Evolutionary conservation across 2,329 filamentous ascomycete species (phyloP).

Genomic region (Conoideocrella luteorostrata): DNA sequence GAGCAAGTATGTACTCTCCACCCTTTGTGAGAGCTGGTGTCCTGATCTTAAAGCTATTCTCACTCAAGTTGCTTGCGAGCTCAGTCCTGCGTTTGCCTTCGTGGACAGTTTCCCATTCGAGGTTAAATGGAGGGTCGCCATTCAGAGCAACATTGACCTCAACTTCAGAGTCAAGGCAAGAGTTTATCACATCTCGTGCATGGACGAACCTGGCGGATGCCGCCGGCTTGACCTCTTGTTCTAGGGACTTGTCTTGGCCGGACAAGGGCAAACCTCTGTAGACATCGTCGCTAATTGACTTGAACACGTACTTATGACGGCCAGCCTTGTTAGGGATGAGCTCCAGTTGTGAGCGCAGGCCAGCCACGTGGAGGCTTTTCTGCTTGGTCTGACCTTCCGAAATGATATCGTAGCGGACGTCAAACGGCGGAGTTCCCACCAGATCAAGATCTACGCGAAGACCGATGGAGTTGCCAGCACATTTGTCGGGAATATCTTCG

Average conservation of each 20-base stretch:
- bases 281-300: conserved; percentile 71
- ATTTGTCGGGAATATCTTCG: conserved; percentile 88
- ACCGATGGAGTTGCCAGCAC: conserved; percentile 87
- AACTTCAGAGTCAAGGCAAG: conserved; percentile 78
- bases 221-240: conserved; percentile 89
- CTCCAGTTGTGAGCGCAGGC: conserved; percentile 76
- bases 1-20: conserved; percentile 81
- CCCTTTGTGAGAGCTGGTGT: conserved; percentile 71
- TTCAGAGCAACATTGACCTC: conserved; percentile 67
- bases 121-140: conserved; percentile 78
- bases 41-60: conserved; percentile 60
- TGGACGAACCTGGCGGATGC: conserved; percentile 69
- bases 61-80: conserved; percentile 56
- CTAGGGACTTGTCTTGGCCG: conserved; percentile 57
- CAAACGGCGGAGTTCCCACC: conserved; percentile 86
- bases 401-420: conserved; percentile 69
- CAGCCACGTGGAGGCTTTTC: conserved; percentile 53
- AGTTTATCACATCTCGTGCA: conserved; percentile 48
- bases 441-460: conserved; percentile 83
- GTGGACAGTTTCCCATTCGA: conserved; percentile 91
- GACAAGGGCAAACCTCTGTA: conserved; percentile 63
- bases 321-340: conserved; percentile 77
- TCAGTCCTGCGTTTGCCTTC: conserved; percentile 75
- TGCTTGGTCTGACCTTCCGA: conserved; percentile 52
- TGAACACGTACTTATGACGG: conserved; percentile 80